Conservation (phyloP, 345 rosid genomes). For the Corchorus capsularis region DNA sequence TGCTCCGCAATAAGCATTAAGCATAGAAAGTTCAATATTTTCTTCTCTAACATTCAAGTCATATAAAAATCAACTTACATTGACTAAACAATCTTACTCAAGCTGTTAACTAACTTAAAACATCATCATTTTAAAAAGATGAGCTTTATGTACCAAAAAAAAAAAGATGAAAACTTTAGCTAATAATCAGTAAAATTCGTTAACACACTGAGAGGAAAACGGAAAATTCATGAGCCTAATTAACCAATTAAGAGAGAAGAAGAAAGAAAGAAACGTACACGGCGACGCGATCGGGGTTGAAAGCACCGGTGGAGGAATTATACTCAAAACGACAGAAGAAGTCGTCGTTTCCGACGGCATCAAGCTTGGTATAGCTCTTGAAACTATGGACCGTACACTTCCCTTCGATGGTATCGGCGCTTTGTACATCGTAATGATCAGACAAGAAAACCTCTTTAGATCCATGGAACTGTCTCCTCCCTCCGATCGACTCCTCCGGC, state of each 20-base stretch:
- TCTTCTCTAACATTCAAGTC: conserved; percentile 1
- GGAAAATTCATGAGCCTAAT: not conserved
- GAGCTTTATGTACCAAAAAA: too few species aligned
- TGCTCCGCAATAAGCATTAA: not conserved
- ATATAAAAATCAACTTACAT: conserved; percentile 2
- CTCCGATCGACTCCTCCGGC: conserved; percentile 97
- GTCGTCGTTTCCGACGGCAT: conserved; percentile 91
- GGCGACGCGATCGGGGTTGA: conserved; percentile 89
- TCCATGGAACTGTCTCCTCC: conserved; percentile 93
- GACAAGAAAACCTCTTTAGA: conserved; percentile 94
- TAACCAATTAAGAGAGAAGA: not conserved
- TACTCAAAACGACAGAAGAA: conserved; percentile 99
- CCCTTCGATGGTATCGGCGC: conserved; percentile 89
- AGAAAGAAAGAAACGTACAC: conserved; percentile 55
- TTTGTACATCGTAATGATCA: conserved; percentile 82
- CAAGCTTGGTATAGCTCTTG: conserved; percentile 84
- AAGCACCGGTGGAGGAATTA: conserved; percentile 81
- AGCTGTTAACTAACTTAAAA: not conserved
- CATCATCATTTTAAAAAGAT: not conserved
- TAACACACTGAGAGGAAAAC: not conserved
- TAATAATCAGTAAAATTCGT: not conserved
- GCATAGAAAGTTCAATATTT: not conserved
- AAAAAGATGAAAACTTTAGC: not conserved
- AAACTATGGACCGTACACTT: conserved; percentile 93
- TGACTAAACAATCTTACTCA: not conserved